Percentiles rank a stretch among this genome's conserved stretches.
phyloP scores from a whole-genome alignment of 2,329 filamentous ascomycete species.

The Emmonsia crescens region DNA sequence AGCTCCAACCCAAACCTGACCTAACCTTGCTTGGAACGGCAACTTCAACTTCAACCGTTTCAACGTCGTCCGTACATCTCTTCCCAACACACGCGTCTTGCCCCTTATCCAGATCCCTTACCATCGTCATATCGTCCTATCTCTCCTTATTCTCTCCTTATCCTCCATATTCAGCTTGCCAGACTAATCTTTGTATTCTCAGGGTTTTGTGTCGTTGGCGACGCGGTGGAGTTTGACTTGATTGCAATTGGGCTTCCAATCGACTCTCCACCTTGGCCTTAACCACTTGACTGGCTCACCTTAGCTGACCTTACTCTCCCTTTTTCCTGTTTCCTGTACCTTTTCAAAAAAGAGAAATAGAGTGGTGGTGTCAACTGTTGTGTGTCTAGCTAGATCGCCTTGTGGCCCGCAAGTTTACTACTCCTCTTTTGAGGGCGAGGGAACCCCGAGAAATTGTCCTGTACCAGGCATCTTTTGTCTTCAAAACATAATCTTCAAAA shows the following conservation, averaged over 20 bases:
- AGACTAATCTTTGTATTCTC: neutral
- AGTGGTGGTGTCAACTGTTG: constrained; percentile 1
- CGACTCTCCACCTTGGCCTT: neutral
- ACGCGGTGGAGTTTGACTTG: constrained; percentile 1
- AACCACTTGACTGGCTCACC: neutral
- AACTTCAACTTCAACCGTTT: neutral
- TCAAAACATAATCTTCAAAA: constrained; percentile 5
- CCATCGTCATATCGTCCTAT: neutral
- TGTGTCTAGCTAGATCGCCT: constrained; percentile 5
- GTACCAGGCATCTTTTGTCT: constrained; percentile 10
- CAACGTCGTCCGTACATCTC: neutral
- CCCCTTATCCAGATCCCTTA: neutral
- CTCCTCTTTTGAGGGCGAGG: neutral
- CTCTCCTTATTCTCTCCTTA: neutral
- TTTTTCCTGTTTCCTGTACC: constrained; percentile 5
- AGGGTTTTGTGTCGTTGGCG: neutral
- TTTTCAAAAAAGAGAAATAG: neutral
- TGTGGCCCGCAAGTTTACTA: neutral
- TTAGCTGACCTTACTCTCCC: neutral
- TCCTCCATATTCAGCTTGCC: neutral
- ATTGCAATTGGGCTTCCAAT: neutral
- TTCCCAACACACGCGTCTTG: neutral
- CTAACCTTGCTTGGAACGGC: neutral
- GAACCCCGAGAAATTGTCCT: constrained; percentile 3
- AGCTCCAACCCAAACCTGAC: too few species aligned